A percentile compares a stretch with the other conserved stretches of the same genome.
Evolutionary conservation across 2,329 filamentous ascomycete genomes (phyloP).

Genomic region (Hypoxylon sp.): DNA sequence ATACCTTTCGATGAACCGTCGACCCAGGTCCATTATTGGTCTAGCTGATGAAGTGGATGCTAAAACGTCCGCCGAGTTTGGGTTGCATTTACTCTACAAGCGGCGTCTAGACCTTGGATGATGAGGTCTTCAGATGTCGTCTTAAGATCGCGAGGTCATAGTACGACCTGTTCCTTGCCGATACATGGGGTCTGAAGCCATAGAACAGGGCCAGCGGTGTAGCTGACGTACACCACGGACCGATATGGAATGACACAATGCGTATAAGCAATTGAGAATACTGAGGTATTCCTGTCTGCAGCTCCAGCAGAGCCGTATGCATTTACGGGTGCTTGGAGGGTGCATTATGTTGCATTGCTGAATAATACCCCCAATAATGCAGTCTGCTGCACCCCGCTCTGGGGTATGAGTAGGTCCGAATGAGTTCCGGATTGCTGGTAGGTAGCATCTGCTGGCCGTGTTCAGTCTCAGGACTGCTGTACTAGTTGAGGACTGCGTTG

Average conservation of each 20-base stretch:
- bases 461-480: background rate
- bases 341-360: background rate
- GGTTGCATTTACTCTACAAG: constrained; percentile 14
- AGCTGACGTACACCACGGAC: constrained; percentile 26
- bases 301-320: constrained; percentile 20
- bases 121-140: constrained; percentile 10
- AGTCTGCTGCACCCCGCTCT: constrained; percentile 16
- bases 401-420: constrained; percentile 39
- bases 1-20: background rate
- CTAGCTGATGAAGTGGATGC: constrained; percentile 9
- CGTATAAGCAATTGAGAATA: constrained; percentile 10
- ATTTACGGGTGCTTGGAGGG: background rate
- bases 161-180: constrained; percentile 9
- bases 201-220: constrained; percentile 10
- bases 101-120: constrained; percentile 14
- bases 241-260: constrained; percentile 32
- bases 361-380: constrained; percentile 5
- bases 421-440: constrained; percentile 5
- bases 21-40: constrained; percentile 13
- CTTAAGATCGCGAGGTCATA: constrained; percentile 10
- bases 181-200: constrained; percentile 8
- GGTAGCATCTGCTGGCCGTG: constrained; percentile 1
- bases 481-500: background rate
- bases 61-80: background rate
- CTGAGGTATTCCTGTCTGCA: background rate